Evolutionary conservation across 2,329 filamentous ascomycete genomes (phyloP).

Genomic region (Pezicula carpinea): DNA sequence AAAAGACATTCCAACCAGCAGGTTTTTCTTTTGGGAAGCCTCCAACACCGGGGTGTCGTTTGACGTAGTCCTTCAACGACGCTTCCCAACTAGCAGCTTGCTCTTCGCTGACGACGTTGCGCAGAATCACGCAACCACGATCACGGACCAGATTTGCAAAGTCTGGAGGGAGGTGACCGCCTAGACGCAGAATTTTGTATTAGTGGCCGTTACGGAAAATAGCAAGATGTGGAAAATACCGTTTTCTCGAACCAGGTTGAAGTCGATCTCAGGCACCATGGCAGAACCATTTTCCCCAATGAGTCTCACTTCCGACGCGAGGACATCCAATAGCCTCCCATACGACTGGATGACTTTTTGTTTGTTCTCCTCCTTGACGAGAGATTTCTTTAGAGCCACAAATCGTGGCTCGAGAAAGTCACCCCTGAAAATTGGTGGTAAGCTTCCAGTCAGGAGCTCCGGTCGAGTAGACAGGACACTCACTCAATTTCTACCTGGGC

Average conservation of each 20-base stretch:
- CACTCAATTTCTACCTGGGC: background rate
- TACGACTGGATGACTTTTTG: background rate
- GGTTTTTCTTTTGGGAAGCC: constrained; percentile 61
- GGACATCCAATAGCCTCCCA: background rate
- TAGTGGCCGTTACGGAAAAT: too few relatives aligned
- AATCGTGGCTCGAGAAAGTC: background rate
- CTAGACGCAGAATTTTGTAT: too few relatives aligned
- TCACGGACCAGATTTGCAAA: too few relatives aligned
- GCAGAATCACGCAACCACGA: too few relatives aligned
- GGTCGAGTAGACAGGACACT: background rate
- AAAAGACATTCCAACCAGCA: constrained; percentile 69
- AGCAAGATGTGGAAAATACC: too few relatives aligned
- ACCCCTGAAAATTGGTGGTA: background rate
- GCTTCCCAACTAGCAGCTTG: too few relatives aligned
- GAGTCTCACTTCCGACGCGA: background rate
- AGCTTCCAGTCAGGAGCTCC: background rate
- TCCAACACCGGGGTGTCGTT: constrained; percentile 51
- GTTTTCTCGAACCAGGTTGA: background rate
- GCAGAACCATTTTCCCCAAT: background rate
- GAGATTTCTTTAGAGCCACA: background rate
- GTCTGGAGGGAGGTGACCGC: too few relatives aligned
- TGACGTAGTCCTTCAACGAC: constrained; percentile 54
- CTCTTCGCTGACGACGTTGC: too few relatives aligned
- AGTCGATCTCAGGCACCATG: background rate
- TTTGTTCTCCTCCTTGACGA: background rate